phyloP scores from a whole-genome alignment of 352 stramenopile genomes.

The Phytopythium delawarense region DNA sequence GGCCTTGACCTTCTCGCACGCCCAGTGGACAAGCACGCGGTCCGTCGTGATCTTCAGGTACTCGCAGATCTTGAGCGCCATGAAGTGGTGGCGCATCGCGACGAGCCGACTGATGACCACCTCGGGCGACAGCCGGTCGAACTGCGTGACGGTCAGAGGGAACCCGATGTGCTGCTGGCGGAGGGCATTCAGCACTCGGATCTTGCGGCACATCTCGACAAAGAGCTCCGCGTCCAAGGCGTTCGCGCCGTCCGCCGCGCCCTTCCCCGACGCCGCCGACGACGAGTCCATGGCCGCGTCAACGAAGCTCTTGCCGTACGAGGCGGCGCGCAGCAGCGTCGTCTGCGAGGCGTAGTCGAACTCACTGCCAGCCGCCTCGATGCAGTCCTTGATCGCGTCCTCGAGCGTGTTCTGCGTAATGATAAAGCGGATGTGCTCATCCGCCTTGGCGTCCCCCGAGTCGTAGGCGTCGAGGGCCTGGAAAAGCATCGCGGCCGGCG shows the following conservation, averaged over 20 bases:
- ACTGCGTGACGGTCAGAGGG: constrained; percentile 75
- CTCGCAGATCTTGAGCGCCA: constrained; percentile 90
- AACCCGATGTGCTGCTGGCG: constrained; percentile 78
- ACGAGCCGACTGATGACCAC: constrained; percentile 86
- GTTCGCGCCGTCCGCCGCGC: constrained; percentile 14
- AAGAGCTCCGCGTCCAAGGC: constrained; percentile 76
- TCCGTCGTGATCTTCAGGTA: constrained; percentile 87
- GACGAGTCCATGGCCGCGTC: constrained; percentile 55
- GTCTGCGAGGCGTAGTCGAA: constrained; percentile 85
- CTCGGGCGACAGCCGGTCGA: constrained; percentile 77
- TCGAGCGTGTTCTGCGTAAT: constrained; percentile 73
- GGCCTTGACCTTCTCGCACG: constrained; percentile 86
- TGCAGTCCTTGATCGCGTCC: constrained; percentile 85
- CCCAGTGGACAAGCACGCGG: constrained; percentile 88
- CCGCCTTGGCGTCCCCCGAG: constrained; percentile 80
- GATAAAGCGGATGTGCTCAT: constrained; percentile 89
- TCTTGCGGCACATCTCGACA: constrained; percentile 86
- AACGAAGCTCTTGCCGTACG: constrained; percentile 89
- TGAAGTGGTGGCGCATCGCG: constrained; percentile 80
- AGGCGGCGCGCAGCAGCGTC: constrained; percentile 72
- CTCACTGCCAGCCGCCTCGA: constrained; percentile 81
- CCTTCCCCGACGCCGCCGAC: constrained; percentile 7
- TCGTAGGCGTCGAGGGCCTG: constrained; percentile 89
- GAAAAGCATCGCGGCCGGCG: constrained; percentile 87
- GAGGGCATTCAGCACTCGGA: constrained; percentile 89